These are phyloP conservation scores for Tolypocladium ovalisporum DNA, from an alignment of 2,329 filamentous ascomycete genomes.

Conservation along the genomic window DNA sequence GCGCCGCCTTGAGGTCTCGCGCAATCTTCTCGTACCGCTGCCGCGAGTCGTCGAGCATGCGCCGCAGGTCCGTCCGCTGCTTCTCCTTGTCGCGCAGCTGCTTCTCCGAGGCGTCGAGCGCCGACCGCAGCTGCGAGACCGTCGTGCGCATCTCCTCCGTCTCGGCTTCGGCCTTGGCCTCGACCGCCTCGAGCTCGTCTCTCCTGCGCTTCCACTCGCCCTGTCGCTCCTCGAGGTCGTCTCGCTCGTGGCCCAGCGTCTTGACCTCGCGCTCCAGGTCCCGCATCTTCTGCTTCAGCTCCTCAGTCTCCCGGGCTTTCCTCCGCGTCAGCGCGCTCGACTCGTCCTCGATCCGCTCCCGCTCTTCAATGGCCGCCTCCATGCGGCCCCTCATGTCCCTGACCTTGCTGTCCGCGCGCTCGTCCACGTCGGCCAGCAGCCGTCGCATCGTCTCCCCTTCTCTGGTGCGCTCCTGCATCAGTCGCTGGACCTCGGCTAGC, in stretches of 20 bases:
- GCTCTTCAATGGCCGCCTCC: conserved; percentile 85
- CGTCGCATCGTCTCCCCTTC: conserved; percentile 93
- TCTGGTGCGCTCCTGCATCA: conserved; percentile 77
- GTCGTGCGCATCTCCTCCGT: conserved; percentile 64
- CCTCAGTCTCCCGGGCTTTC: conserved; percentile 74
- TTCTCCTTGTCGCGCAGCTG: conserved; percentile 76
- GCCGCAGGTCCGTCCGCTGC: conserved; percentile 65
- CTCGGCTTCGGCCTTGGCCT: conserved; percentile 61
- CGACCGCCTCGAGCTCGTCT: conserved; percentile 63
- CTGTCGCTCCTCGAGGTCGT: conserved; percentile 64
- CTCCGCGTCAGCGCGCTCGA: conserved; percentile 66
- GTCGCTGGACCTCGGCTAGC: conserved; percentile 73
- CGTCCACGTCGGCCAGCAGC: conserved; percentile 76
- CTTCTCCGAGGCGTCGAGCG: conserved; percentile 78
- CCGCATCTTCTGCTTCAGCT: conserved; percentile 65
- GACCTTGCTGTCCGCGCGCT: conserved; percentile 68
- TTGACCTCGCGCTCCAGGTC: conserved; percentile 73
- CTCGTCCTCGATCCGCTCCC: conserved; percentile 87
- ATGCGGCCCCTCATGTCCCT: conserved; percentile 82
- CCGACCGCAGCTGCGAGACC: conserved; percentile 65
- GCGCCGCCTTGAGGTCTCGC: conserved; percentile 48
- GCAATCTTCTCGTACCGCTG: conserved; percentile 68
- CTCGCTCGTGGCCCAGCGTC: conserved; percentile 60
- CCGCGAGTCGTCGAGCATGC: conserved; percentile 67
- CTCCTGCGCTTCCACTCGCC: conserved; percentile 63